Evolutionary conservation across 2,329 filamentous ascomycete genomes (phyloP), one percentile per base, ranked within the genome.

Genomic region (Cyphellophora attinorum): DNA sequence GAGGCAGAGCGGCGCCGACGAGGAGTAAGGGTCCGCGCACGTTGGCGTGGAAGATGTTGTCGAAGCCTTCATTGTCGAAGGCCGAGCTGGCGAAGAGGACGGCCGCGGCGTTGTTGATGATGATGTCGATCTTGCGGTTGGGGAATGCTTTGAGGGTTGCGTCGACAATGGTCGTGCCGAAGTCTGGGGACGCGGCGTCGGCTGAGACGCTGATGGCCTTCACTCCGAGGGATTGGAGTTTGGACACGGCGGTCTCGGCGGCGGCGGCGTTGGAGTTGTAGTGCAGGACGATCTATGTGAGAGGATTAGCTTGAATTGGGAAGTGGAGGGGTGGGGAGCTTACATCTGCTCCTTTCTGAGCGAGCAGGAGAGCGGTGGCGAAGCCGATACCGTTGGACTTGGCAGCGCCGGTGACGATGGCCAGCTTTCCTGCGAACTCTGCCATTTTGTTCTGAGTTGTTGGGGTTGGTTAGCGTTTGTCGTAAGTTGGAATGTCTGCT

Each of bases 21-120:
- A 76, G 53, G 38, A 76, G 74, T 31, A 67, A 65, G 0, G 69
- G 66, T 0, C 70, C 72, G 49, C 74, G 74, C 33, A 76, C 70
- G 47, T 76, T 76, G 27, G 74, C 38, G 19, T 54, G 54, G 44
- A 70, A 70, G 4, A 54, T 55, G 4, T 38, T 41, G 40, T 75
- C 70, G 48, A 68, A 68, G 44, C 67, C 64, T 5, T 56, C 60
- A 6, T 37, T 14, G 3, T 33, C 33, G n/a, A 45, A 34, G 6
- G 42, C 40, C 6, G 38, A 36, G 18, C 34, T 23, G 15, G 31
- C 16, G 23, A 42, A 28, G 2, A 39, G 19, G 3, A 34, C 44
- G 13, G 23, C 30, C 10, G 37, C 44, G 11, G 41, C 40, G 25
- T 47, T 47, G 39, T 47, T 47, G 32, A 47, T 40, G 13, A 47